Evolutionary conservation across 495 filamentous ascomycete genomes (phyloP).

Genomic region (Penicillium argentinense): DNA sequence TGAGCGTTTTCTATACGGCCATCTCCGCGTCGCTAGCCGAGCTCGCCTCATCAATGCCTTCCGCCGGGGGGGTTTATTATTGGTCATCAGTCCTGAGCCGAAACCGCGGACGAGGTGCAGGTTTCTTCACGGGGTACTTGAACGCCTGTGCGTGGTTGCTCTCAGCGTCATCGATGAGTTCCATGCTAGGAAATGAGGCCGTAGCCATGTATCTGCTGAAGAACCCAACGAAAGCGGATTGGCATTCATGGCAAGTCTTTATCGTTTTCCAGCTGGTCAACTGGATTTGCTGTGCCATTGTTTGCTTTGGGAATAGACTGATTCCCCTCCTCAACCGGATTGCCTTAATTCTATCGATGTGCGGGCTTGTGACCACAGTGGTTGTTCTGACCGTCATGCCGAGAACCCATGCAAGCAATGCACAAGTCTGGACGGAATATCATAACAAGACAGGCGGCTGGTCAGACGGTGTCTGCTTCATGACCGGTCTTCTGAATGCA

Average conservation of each 20-base stretch:
- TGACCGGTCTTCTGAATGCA: constrained; percentile 72
- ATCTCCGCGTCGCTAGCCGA: constrained; percentile 54
- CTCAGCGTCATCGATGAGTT: constrained; percentile 60
- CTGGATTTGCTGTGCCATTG: constrained; percentile 59
- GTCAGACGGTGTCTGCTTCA: constrained; percentile 66
- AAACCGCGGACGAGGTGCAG: constrained; percentile 57
- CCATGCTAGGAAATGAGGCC: constrained; percentile 63
- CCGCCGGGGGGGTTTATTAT: constrained; percentile 79
- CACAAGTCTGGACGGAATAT: constrained; percentile 61
- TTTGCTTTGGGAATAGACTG: constrained; percentile 66
- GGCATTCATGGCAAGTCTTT: constrained; percentile 72
- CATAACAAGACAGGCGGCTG: constrained; percentile 65
- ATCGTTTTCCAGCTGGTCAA: constrained; percentile 63
- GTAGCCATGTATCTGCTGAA: constrained; percentile 68
- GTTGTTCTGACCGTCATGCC: constrained; percentile 74
- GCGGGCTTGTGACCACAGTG: constrained; percentile 63
- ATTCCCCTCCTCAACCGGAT: constrained; percentile 63
- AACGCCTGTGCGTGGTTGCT: constrained; percentile 78
- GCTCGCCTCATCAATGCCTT: constrained; percentile 76
- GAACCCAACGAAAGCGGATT: constrained; percentile 55
- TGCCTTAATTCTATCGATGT: constrained; percentile 63
- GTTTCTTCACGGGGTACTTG: constrained; percentile 72
- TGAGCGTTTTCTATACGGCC: constrained; percentile 41
- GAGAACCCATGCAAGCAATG: constrained; percentile 52
- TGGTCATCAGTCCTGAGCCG: constrained; percentile 73